Base-by-base conservation (phyloP, 2,329 filamentous ascomycete genomes). In the Neofusicoccum sp. region DNA sequence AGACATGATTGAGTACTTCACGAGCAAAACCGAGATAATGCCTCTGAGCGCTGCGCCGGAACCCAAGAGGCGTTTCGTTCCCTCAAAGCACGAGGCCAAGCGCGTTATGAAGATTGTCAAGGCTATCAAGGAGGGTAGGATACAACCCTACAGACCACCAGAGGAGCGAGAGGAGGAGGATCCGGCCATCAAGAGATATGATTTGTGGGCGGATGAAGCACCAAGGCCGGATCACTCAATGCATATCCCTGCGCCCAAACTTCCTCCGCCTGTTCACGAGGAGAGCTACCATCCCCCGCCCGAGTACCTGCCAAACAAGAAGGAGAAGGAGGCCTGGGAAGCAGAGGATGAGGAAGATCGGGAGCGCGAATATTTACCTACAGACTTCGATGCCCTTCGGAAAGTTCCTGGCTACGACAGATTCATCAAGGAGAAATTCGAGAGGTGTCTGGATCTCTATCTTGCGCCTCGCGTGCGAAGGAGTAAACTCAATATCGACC, bases 81-180 rank as follows among this genome's bases (percentile, higher is more conserved):
- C 96, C 6, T 98, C 93, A 48, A 98, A 97, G 77, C 91, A 99
- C 75, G 95, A 99, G 76, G 89, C 91, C 33, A 97, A 97, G 80
- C 86, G 93, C 61, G 86, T 99, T 56, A 96, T 97, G 86, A 98
- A 99, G 79, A 87, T 99, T 69, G 95, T 98, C 58, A 91, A 90
- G 70, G 95, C 95, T 38, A 99, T 99, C 67, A 87, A 89, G 65
- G 93, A 98, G 76, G 95, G 96, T 36, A 87, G 92, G 53, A 98
- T 99, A 66, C 79, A 96, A 69, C 96, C 96, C 3, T 96, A 96
- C 79, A 91, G 88, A 72, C 86, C 91, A 3, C 86, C 87, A 0
- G 82, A 86, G 69, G 89, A 91, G 67, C 84, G 87, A 64, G 86
- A 93, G 65, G 86, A 90, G 60, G 85, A 89, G 57, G 86, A 90